Evolutionary conservation across 2,329 filamentous ascomycete genomes (phyloP).

Genomic region (Seiridium cupressi): DNA sequence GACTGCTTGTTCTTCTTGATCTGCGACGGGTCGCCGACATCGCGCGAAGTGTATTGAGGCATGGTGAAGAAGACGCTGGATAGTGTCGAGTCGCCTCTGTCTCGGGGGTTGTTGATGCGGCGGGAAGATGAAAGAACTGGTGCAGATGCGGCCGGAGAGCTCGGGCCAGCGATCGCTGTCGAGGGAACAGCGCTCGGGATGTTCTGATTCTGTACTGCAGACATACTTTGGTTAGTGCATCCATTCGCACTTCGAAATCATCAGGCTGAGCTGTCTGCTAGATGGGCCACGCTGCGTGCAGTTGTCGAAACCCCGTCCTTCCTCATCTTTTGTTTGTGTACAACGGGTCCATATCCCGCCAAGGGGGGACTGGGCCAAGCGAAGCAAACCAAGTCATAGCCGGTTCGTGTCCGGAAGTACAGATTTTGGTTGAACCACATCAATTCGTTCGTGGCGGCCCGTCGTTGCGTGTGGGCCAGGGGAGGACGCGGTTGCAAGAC

Average conservation of each 20-base stretch:
- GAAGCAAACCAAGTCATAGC: constrained; percentile 4
- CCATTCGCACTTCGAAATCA: not conserved
- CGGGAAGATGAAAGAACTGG: not conserved
- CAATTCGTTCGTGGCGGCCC: constrained; percentile 5
- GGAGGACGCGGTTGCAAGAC: not conserved
- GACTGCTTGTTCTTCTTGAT: constrained; percentile 96
- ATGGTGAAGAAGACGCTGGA: constrained; percentile 39
- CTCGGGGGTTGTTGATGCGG: constrained; percentile 8
- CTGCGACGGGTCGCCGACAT: constrained; percentile 66
- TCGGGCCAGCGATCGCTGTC: constrained; percentile 14
- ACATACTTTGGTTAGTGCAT: constrained; percentile 17
- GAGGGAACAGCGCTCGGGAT: constrained; percentile 10
- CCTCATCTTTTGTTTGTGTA: not conserved
- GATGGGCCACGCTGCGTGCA: constrained; percentile 17
- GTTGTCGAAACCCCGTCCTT: constrained; percentile 15
- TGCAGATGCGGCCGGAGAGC: constrained; percentile 6
- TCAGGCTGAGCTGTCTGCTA: constrained; percentile 1
- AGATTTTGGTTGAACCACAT: not conserved
- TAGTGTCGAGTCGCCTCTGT: constrained; percentile 16
- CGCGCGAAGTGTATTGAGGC: constrained; percentile 66
- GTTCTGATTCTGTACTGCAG: constrained; percentile 18
- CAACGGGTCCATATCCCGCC: not conserved
- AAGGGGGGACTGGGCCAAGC: not conserved
- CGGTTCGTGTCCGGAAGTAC: constrained; percentile 6
- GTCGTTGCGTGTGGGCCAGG: not conserved